Base-by-base conservation (phyloP, 2,329 filamentous ascomycete genomes). In the Monilinia fructigena region DNA sequence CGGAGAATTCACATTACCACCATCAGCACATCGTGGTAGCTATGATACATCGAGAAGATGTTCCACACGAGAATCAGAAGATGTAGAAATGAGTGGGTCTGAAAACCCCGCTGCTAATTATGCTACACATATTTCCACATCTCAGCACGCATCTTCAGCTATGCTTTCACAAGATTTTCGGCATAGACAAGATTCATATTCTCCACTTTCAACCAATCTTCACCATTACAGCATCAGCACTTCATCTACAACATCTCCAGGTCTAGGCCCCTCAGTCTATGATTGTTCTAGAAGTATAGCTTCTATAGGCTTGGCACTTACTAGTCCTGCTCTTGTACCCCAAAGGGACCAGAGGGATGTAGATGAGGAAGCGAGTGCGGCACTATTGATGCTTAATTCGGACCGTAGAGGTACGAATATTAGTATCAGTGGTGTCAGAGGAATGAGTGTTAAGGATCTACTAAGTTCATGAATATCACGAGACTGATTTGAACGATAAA, bases 311-410 rank as follows among this genome's bases (percentile, higher is more conserved):
- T 89, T 83, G 59, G 79, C 83, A 0, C 75, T 87, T 67, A 86
- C 87, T 7, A 88, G 85, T 69, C 86, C 86, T 1, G 82, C 82
- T 10, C 76, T 88, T 55, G 74, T 78, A 26, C 85, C 86, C 0
- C 83, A 85, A 73, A 50, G 79, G 26, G 87, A 90, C 0, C 83
- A 85, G 73, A 50, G 79, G 26, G 87, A 90, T 69, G 89, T 73
- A 45, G 74, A 85, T 73, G 79, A 80, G 47, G 85, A 88, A 60
- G 93, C 92, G 1, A 95, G 92, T 10, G 89, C 92, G 16, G 93
- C 93, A 3, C 77, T 97, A 72, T 78, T 97, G 76, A 96, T 97
- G 93, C 80, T 97, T 67, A 96, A 93, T 71, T 87, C 83, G 64
- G 92, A 95, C 76, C 85, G 91, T 52, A 82, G 48, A 68, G 74